Evolutionary conservation across 1,139 yeast genomes (phyloP), one percentile per base, ranked within the genome.

Genomic region (Blastobotrys buckinghamii): DNA sequence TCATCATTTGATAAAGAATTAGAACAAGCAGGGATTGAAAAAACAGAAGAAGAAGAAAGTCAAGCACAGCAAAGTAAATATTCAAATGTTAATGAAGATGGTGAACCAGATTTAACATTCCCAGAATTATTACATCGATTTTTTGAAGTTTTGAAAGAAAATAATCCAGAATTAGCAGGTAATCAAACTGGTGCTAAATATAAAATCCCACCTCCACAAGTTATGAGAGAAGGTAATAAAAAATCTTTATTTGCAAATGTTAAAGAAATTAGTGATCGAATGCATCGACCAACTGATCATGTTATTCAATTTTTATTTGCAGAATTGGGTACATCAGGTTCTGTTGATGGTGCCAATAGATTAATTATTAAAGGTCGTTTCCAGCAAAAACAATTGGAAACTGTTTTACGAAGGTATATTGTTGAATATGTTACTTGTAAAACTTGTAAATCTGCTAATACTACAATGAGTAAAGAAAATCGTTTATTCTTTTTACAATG

Each of bases 281-380:
- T 92, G 75, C 97, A 90, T 72, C 84, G 99, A 75, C 87, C 90
- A 50, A 94, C 96, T 59, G 98, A 92, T 64, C 98, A 94, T 73
- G 83, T 92, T 59, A 92, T 90, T 69, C 97, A 89, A 74, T 92
- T 86, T 72, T 74, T 92, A 71, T 94, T 92, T 71, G 97, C 98
- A 1, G 99, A 92, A 75, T 78, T 92, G 79, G 99, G 98, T 82
- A 92, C 99, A 22, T 88, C 97, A 2, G 99, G 99, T 66, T 90
- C 97, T 52, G 92, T 92, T 54, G 99, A 92, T 72, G 98, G 97
- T 67, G 90, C 89, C 69, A 87, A 89, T 76, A 84, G 98, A 71
- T 79, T 92, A 66, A 90, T 92, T 55, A 89, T 92, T 69, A 92
- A 89, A 77, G 99, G 99, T 75, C 86, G 95, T 71, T 92, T 89